Evolutionary conservation across 805 yeast species (phyloP).

Genomic region (Candida nanaspora): DNA sequence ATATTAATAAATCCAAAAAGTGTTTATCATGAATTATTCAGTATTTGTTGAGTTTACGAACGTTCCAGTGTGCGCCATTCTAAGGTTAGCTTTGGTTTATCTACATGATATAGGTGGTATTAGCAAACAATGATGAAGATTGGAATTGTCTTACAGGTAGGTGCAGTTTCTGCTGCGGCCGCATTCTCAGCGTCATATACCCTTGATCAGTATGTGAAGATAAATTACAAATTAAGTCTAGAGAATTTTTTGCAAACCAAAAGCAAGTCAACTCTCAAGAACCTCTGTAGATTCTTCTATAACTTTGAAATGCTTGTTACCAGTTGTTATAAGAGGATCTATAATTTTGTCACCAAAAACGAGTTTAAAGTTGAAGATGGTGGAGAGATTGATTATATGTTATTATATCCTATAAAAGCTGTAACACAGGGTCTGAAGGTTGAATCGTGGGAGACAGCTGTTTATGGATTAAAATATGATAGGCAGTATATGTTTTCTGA

Average conservation of each 20-base stretch:
- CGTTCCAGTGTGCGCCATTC: no score
- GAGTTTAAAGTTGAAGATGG: slow-evolving; percentile 12
- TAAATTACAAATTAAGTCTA: not conserved
- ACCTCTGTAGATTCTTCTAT: not conserved
- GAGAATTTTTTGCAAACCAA: not conserved
- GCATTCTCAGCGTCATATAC: no score
- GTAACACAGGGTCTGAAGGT: slow-evolving; percentile 18
- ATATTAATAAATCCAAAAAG: no score
- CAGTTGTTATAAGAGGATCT: not conserved
- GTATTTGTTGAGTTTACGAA: no score
- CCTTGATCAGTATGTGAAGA: not conserved
- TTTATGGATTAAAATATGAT: slow-evolving; percentile 22
- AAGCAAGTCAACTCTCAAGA: not conserved
- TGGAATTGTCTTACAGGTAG: no score
- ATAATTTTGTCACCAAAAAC: not conserved
- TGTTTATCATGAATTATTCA: no score
- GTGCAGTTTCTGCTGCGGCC: not conserved
- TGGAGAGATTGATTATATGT: slow-evolving; percentile 17
- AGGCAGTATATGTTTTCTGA: slow-evolving; percentile 19
- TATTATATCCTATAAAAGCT: slow-evolving; percentile 24
- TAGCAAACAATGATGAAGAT: no score
- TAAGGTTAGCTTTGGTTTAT: no score
- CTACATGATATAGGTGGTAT: no score
- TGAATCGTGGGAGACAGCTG: slow-evolving; percentile 18
- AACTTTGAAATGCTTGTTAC: not conserved